Conservation (phyloP, 208 protist species). For the Naegleria lovaniensis region DNA sequence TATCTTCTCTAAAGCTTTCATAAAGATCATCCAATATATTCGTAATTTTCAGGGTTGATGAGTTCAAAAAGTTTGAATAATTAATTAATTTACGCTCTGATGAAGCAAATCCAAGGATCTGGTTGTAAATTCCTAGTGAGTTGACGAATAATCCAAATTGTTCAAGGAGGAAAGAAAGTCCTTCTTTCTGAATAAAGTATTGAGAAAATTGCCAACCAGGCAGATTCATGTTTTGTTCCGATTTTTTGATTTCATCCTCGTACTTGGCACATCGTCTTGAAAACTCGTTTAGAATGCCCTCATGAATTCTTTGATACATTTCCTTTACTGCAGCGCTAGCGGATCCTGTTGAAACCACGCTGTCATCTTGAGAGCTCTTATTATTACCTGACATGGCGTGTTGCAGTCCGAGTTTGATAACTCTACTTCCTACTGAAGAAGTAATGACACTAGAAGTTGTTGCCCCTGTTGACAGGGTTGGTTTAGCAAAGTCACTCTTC, state of each 20-base stretch:
- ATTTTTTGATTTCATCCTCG: slow-evolving; percentile 22
- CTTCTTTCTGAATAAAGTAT: slow-evolving; percentile 18
- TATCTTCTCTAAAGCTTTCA: background rate
- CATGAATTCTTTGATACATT: background rate
- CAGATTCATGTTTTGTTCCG: background rate
- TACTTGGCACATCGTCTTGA: background rate
- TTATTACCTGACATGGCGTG: too few relatives aligned
- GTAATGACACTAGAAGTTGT: background rate
- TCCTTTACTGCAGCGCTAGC: background rate
- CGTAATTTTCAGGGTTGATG: background rate
- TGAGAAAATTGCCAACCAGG: slow-evolving; percentile 25
- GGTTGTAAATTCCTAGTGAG: slow-evolving; percentile 12
- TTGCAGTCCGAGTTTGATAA: background rate
- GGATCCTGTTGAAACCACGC: background rate
- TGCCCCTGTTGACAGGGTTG: background rate
- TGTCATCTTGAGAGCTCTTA: background rate
- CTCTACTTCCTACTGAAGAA: background rate
- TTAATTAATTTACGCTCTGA: background rate
- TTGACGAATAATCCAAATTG: slow-evolving; percentile 17
- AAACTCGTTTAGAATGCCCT: background rate
- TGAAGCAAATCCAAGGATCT: background rate
- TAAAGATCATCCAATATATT: background rate
- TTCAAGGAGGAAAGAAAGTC: background rate
- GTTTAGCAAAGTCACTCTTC: slow-evolving; percentile 5
- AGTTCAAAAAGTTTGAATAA: background rate